Percentiles rank a stretch among this genome's conserved stretches.
These are phyloP conservation scores for Russula vinacea DNA, from an alignment of 768 basidiomycete species.

Conservation along the genomic window DNA sequence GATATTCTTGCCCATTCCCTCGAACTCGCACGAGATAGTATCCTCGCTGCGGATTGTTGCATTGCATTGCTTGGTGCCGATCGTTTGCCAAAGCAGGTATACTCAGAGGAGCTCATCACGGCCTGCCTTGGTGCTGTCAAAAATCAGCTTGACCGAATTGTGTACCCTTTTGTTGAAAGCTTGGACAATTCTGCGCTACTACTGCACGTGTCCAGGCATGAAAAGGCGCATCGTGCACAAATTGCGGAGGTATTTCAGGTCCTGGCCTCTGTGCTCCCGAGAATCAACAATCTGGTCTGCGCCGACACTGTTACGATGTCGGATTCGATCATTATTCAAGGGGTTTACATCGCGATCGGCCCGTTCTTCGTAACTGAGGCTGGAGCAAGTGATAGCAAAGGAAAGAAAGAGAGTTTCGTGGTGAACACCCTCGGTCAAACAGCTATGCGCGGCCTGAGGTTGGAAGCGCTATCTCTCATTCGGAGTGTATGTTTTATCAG, in stretches of 20 bases:
- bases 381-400: constrained; percentile 52
- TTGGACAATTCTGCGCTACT: constrained; percentile 50
- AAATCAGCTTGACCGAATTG: constrained; percentile 69
- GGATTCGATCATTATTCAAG: constrained; percentile 87
- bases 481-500: constrained; percentile 58
- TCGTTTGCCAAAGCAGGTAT: constrained; percentile 85
- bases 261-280: constrained; percentile 65
- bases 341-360: constrained; percentile 89
- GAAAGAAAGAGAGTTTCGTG: constrained; percentile 57
- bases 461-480: constrained; percentile 80
- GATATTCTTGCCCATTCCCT: constrained; percentile 51
- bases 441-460: constrained; percentile 75
- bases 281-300: constrained; percentile 69
- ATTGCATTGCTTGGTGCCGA: constrained; percentile 76
- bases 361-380: constrained; percentile 89
- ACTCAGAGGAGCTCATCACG: constrained; percentile 91
- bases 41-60: constrained; percentile 80
- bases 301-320: constrained; percentile 77
- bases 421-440: constrained; percentile 68
- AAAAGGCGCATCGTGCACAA: constrained; percentile 43
- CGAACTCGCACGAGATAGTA: constrained; percentile 65
- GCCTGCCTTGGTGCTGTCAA: constrained; percentile 74
- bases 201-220: constrained; percentile 46
- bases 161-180: constrained; percentile 86
- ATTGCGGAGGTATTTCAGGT: constrained; percentile 72